Percentiles rank a stretch among this genome's conserved stretches.
phyloP scores from a whole-genome alignment of 768 basidiomycete species.

The Rhodotorula graminis region DNA sequence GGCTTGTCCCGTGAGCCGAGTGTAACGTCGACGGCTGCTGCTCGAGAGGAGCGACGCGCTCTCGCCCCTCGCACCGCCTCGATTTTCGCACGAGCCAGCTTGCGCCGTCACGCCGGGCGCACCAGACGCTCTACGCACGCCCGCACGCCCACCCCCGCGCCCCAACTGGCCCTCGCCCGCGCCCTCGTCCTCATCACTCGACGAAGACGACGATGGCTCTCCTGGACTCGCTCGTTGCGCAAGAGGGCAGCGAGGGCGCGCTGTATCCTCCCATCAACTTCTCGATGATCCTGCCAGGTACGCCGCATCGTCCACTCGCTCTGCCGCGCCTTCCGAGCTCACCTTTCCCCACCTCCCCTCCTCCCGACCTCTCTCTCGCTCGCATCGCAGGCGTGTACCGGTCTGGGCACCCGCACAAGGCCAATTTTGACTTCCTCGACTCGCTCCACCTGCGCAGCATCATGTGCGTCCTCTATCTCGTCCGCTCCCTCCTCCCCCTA shows the following conservation, averaged over 20 bases:
- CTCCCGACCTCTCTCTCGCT: neutral
- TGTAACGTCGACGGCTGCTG: too few species aligned
- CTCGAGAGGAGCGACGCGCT: too few species aligned
- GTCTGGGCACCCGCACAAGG: constrained; percentile 46
- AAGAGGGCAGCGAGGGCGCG: neutral
- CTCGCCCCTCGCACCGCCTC: too few species aligned
- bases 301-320: neutral
- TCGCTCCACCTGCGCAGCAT: constrained; percentile 43
- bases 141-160: too few species aligned
- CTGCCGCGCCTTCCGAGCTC: neutral
- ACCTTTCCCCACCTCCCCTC: neutral
- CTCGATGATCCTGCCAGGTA: neutral
- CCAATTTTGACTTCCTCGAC: constrained; percentile 45
- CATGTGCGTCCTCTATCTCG: constrained; percentile 35
- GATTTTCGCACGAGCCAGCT: too few species aligned
- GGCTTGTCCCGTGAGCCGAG: too few species aligned
- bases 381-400: constrained; percentile 41
- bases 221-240: constrained; percentile 1
- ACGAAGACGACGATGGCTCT: too few species aligned
- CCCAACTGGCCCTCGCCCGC: neutral
- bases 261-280: constrained; percentile 6
- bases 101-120: too few species aligned
- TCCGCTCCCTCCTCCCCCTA: neutral
- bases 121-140: too few species aligned
- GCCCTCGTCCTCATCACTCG: neutral